Evolutionary conservation across 371 early-diverging fungal species (phyloP).

Genomic region (Rhizomucor pusillus): DNA sequence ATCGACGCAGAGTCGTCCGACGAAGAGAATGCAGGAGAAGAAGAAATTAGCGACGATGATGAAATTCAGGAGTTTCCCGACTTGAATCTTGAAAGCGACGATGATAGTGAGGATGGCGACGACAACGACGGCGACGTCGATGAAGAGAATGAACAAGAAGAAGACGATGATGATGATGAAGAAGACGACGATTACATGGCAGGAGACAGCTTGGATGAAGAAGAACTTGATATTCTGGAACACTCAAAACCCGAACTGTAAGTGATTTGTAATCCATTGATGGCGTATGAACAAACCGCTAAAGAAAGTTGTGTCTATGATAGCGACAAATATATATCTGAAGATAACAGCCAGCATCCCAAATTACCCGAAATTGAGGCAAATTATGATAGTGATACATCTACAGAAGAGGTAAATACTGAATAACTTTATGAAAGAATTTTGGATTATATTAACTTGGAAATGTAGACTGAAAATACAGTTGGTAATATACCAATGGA

Average conservation of each 20-base stretch:
- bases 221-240: slow-evolving; percentile 42
- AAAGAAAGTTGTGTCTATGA: no score
- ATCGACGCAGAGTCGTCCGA: slow-evolving; percentile 53
- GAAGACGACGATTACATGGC: slow-evolving; percentile 34
- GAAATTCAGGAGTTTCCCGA: slow-evolving; percentile 49
- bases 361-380: slow-evolving; percentile 84
- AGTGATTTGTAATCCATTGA: neutral
- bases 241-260: slow-evolving; percentile 23
- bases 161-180: slow-evolving; percentile 30
- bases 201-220: slow-evolving; percentile 46
- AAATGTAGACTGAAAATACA: slow-evolving; percentile 60
- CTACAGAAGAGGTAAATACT: slow-evolving; percentile 80
- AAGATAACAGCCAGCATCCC: no score
- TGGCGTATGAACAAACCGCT: no score
- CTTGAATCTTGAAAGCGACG: slow-evolving; percentile 32
- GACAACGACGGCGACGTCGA: slow-evolving; percentile 33
- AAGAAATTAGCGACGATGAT: slow-evolving; percentile 2
- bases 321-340: no score
- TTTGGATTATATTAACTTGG: neutral
- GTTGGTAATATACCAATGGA: slow-evolving; percentile 94
- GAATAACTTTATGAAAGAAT: no score
- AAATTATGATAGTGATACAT: slow-evolving; percentile 87
- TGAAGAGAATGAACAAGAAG: slow-evolving; percentile 35
- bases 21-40: slow-evolving; percentile 15
- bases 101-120: slow-evolving; percentile 31